Evolutionary conservation across 495 filamentous ascomycete genomes (phyloP).

Genomic region (Rhypophila decipiens): DNA sequence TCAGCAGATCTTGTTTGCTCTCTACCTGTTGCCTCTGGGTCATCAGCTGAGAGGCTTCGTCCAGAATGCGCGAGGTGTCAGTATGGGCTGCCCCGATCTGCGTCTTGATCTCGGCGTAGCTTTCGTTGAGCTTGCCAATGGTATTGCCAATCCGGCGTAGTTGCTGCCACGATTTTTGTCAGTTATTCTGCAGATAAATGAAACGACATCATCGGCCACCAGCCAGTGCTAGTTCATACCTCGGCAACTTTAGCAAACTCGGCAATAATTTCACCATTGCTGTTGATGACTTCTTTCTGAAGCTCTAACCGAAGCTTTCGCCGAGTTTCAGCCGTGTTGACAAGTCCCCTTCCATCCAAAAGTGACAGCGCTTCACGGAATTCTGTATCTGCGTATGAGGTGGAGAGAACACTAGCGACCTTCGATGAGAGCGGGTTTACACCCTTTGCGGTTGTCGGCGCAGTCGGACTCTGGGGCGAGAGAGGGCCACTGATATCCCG

Average conservation of each 20-base stretch:
- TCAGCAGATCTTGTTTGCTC: slow-evolving; percentile 78
- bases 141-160: slow-evolving; percentile 76
- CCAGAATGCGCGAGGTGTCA: slow-evolving; percentile 69
- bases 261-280: slow-evolving; percentile 83
- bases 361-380: slow-evolving; percentile 79
- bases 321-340: slow-evolving; percentile 74
- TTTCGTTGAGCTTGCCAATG: slow-evolving; percentile 69
- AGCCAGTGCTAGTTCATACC: slow-evolving; percentile 42
- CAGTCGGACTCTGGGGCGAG: slow-evolving; percentile 8
- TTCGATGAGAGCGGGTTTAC: slow-evolving; percentile 41
- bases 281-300: slow-evolving; percentile 87
- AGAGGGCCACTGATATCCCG: slow-evolving; percentile 10
- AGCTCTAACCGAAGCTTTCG: slow-evolving; percentile 76
- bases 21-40: slow-evolving; percentile 69
- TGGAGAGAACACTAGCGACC: slow-evolving; percentile 77
- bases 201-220: background rate
- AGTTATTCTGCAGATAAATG: too few species aligned
- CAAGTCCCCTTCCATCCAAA: slow-evolving; percentile 62
- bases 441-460: slow-evolving; percentile 9
- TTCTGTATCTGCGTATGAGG: slow-evolving; percentile 87
- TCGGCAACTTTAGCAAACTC: slow-evolving; percentile 91
- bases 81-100: slow-evolving; percentile 68
- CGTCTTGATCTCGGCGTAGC: slow-evolving; percentile 71
- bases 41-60: slow-evolving; percentile 72
- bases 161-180: too few species aligned